Evolutionary conservation across 192 early-diverging fungal genomes (phyloP), one percentile per base, ranked within the genome.

Genomic region (Umbelopsis isabellina): DNA sequence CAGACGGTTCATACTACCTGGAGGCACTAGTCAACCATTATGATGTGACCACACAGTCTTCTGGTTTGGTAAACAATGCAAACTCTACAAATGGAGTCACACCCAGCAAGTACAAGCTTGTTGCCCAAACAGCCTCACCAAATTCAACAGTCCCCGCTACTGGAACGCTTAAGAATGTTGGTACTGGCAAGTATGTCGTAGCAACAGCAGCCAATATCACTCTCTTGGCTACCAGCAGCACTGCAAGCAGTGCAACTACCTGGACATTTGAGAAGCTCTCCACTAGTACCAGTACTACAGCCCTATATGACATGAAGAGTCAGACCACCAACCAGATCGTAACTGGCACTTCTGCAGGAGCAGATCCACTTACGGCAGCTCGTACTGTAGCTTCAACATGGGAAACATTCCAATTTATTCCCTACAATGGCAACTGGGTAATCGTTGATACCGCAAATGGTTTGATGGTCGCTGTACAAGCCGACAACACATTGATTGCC

Each of bases 211-310:
- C 65, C 1, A 46, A 66, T 44, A 4, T 48, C 9, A 66, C 65
- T 1, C 20, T 66, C 5, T 22, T 46, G 18, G 65, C 65, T 27
- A 66, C 20, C 25, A 20, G 21, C n/a, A 48, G 37, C 0, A 16
- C 65, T 11, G 44, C 65, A n/a, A 21, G 20, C 7, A 15, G 21
- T 47, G 65, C 65, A 21, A 66, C 65, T 21, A 66, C 33, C 18
- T 66, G 65, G 65, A 25, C 11, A 5, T 66, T 66, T 66, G 65
- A 66, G 22, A 66, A 66, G 21, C 7, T 66, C 27, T 66, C 65
- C 5, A 66, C 65, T 20, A 66, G 65, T n/a, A 66, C 65, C 16
- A 66, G 20, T 33, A 66, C 65, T 48, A 46, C 65, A 11, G 45
- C 65, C n/a, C 45, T 46, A 22, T 66, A 66, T 46, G 65, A 66